Base-by-base conservation (phyloP, 768 basidiomycete species). In the Xerocomus potaroensis region DNA sequence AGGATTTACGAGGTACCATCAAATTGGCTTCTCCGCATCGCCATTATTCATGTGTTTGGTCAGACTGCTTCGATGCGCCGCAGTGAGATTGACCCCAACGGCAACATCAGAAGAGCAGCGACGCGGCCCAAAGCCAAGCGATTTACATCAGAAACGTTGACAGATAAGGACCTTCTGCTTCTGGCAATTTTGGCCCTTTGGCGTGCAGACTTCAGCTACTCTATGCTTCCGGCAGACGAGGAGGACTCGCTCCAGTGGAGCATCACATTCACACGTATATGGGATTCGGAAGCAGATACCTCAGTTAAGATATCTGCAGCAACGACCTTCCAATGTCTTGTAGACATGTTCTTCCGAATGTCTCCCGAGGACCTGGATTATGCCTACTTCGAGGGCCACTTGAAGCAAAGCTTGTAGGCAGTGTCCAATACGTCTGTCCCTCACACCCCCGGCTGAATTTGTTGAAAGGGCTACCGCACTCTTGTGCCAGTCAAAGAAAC, bases 101-200 rank as follows among this genome's bases (percentile, higher is more conserved):
- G 81, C 8, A 76, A 72, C 44, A 53, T 74, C 41, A 81, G 78
- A 58, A 76, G 79, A 37, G 53, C 74, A 12, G 71, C 78, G 4
- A 53, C 67, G 3, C 74, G 81, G 15, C 88, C 88, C 3, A 84
- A 79, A 60, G 76, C 76, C 10, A 80, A 79, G 48, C 77, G 78
- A 1, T 72, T 72, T 24, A 72, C 74, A 2, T 69, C 71, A 5
- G 83, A 87, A 59, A 76, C 81, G 2, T 67, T 88, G 4, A 69
- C 75, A 0, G 87, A 89, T 51, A 71, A 78, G 32, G 89, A 91
- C 53, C 70, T 88, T 14, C 72, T 92, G 8, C 65, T 87, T 9
- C 70, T 90, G 3, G 79, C 77, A 4, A 74, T 88, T n/a, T 67
- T 88, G 8, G 73, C 84, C 0, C 68, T 91, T 24, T 90, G 83